Conservation (phyloP, 2,329 filamentous ascomycete genomes). For the Fusarium sp. region DNA sequence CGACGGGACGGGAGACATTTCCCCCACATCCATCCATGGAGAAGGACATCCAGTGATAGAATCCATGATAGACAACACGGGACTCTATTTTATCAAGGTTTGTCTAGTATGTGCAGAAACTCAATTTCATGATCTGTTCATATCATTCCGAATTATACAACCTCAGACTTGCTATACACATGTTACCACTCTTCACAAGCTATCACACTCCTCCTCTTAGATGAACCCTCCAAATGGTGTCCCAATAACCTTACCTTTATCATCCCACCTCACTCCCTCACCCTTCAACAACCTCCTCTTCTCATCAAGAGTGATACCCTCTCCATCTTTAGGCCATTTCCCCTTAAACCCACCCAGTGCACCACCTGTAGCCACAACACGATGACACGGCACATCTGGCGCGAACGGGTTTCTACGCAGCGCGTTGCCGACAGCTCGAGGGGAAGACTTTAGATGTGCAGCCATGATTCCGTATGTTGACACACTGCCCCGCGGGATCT, state of each 20-base stretch:
- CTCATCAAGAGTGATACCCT: slow-evolving; percentile 72
- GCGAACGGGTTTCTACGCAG: slow-evolving; percentile 85
- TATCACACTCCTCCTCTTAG: slow-evolving; percentile 8
- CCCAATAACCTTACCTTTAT: slow-evolving; percentile 69
- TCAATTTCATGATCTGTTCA: not conserved
- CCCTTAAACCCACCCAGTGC: slow-evolving; percentile 79
- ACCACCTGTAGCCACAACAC: slow-evolving; percentile 80
- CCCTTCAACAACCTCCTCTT: slow-evolving; percentile 71
- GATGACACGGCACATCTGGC: slow-evolving; percentile 83
- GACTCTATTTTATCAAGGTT: slow-evolving; percentile 3
- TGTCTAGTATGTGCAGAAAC: not conserved
- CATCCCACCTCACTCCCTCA: slow-evolving; percentile 75
- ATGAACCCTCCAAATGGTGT: slow-evolving; percentile 57
- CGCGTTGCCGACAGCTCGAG: slow-evolving; percentile 82
- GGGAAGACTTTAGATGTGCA: slow-evolving; percentile 74
- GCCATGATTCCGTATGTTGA: slow-evolving; percentile 84
- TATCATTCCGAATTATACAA: not conserved
- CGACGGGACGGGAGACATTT: slow-evolving; percentile 5
- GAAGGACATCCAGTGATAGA: slow-evolving; percentile 23
- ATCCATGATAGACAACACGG: not conserved
- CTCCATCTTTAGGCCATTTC: slow-evolving; percentile 70
- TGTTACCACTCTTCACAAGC: not conserved
- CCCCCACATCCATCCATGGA: slow-evolving; percentile 26
- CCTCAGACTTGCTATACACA: not conserved
- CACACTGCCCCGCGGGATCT: slow-evolving; percentile 80